Conservation (phyloP, 2,329 filamentous ascomycete genomes). For the Tolypocladium guangdongense region DNA sequence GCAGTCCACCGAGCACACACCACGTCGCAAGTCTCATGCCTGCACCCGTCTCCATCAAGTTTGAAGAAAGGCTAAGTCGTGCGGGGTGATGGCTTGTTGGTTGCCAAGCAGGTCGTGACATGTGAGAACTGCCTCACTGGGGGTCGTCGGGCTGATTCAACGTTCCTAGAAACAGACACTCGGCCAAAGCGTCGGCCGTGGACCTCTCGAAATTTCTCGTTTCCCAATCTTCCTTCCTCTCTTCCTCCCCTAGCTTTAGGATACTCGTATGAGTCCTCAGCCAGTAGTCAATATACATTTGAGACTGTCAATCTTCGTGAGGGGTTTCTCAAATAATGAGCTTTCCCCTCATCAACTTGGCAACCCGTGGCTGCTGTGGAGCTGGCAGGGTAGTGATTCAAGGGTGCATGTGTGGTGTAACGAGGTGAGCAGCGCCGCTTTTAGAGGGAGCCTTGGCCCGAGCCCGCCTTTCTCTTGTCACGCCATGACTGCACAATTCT, state of each 20-base stretch:
- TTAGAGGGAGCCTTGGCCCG: no score
- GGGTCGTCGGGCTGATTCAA: neutral
- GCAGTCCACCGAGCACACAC: neutral
- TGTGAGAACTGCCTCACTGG: neutral
- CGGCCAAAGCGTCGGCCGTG: neutral
- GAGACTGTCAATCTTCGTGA: neutral
- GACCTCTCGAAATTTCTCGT: neutral
- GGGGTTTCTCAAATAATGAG: neutral
- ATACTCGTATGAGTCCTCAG: neutral
- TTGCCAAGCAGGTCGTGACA: neutral
- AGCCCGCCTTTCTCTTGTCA: no score
- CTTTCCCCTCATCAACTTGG: neutral
- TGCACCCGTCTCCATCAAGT: neutral
- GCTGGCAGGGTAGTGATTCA: neutral
- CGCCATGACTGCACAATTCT: no score
- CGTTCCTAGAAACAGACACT: neutral
- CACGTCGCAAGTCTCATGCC: neutral
- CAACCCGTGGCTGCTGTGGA: neutral
- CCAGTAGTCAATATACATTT: neutral
- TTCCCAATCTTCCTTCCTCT: neutral
- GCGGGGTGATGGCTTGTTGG: neutral
- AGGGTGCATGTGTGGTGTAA: neutral
- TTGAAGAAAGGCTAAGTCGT: neutral
- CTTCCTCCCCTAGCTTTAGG: neutral
- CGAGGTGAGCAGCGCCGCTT: no score